A percentile compares a stretch with the other conserved stretches of the same genome.
phyloP scores from a whole-genome alignment of 352 stramenopile species.

The Pythium aquatile region DNA sequence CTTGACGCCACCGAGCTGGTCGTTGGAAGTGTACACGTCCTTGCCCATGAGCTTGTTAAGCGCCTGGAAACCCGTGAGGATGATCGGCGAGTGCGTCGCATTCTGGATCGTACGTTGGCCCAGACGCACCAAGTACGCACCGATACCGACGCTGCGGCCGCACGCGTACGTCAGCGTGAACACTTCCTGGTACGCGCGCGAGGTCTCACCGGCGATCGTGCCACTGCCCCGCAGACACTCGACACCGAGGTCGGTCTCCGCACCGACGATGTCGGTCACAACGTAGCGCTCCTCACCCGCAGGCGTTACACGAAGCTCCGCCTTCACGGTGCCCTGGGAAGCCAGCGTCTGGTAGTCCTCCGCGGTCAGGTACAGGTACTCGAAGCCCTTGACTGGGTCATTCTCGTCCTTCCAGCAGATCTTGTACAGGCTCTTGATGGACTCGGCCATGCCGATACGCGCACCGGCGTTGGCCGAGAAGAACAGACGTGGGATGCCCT shows the following conservation, averaged over 20 bases:
- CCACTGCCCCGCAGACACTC: slow-evolving; percentile 99
- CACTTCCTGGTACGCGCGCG: slow-evolving; percentile 97
- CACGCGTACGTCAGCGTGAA: slow-evolving; percentile 99
- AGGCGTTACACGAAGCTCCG: slow-evolving; percentile 60
- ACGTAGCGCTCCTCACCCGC: slow-evolving; percentile 89
- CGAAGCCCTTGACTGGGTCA: slow-evolving; percentile 97
- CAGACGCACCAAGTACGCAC: slow-evolving; percentile 99
- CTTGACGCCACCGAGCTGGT: slow-evolving; percentile 98
- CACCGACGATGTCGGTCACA: slow-evolving; percentile 98
- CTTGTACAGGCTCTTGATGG: slow-evolving; percentile 98
- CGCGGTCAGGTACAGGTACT: slow-evolving; percentile 97
- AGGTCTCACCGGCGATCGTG: slow-evolving; percentile 99
- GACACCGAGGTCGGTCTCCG: slow-evolving; percentile 97
- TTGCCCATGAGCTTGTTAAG: slow-evolving; percentile 99
- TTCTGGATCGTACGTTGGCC: slow-evolving; percentile 99
- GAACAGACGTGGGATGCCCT: slow-evolving; percentile 96
- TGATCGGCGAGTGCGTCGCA: slow-evolving; percentile 95
- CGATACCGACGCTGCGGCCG: slow-evolving; percentile 98
- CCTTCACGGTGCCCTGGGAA: slow-evolving; percentile 89
- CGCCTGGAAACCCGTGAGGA: slow-evolving; percentile 99
- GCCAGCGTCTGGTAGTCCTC: slow-evolving; percentile 94
- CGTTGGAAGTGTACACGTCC: slow-evolving; percentile 99
- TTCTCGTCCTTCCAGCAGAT: slow-evolving; percentile 96
- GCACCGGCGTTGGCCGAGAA: slow-evolving; percentile 99
- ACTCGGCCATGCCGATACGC: slow-evolving; percentile 98